Evolutionary conservation across 352 stramenopile genomes (phyloP), one percentile per base, ranked within the genome.

Genomic region (Lagenidium giganteum): DNA sequence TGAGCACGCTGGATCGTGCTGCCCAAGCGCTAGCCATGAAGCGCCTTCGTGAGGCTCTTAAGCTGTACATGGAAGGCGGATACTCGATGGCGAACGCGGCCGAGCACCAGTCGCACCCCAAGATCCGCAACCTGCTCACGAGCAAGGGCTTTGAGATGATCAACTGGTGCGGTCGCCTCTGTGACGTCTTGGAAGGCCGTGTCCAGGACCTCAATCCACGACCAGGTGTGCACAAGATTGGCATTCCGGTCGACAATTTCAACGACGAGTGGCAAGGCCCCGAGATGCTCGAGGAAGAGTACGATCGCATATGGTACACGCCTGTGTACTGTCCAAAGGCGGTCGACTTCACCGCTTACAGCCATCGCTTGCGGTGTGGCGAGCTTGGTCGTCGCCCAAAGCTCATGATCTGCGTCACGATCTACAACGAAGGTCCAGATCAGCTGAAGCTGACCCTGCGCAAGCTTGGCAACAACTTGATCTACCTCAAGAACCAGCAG

Each of bases 341-440:
- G 5, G 62, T 82, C 11, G 72, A 89, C 42, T 93, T 92, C 29
- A 89, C 82, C 5, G 86, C 84, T 47, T 34, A 68, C 8, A 79
- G 82, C 13, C 87, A 92, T 53, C 76, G 78, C 8, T 45, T 93
- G 8, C 82, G 79, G 3, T 90, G 74, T 32, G 78, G 92, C 33
- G 77, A 92, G 57, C 75, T 80, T 31, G 53, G 74, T 6, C 74
- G 82, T 20, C 73, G 77, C 0, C 82, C 79, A 4, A 52, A 69
- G n/a, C 57, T 92, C 4, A 84, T 94, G 72, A 77, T 93, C 23
- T 87, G 78, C 41, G 88, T 93, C 54, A 93, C 78, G 21, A 88
- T 91, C 62, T 93, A 85, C 60, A 93, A 93, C 47, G 81, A 93
- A 61, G 59, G 57, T 0, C 73, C 72, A 4, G 54, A 71, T 24